Evolutionary conservation across 176 grass and related monocot species (phyloP).

Genomic region (Oryza longistaminata): DNA sequence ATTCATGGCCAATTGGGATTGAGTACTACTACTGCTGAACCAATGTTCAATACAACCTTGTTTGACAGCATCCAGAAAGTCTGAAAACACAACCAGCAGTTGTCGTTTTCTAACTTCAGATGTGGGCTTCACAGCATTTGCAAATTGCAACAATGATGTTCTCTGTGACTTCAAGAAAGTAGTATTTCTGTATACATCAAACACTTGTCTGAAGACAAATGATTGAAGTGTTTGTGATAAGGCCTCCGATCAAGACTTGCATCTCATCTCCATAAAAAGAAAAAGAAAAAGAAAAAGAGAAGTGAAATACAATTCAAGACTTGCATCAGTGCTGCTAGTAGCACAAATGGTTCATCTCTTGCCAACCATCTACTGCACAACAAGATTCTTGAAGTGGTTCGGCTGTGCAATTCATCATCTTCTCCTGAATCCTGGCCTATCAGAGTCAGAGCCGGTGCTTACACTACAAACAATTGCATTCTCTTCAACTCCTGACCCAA

Average conservation of each 20-base stretch:
- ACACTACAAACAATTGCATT: background rate
- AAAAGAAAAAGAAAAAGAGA: too few relatives aligned
- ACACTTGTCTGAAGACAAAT: slow-evolving; percentile 3
- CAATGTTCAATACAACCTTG: slow-evolving; percentile 14
- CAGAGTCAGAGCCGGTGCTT: background rate
- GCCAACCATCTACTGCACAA: background rate
- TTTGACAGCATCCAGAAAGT: slow-evolving; percentile 1
- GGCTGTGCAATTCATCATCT: background rate
- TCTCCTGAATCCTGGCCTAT: background rate
- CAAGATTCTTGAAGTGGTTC: background rate
- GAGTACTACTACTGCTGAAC: background rate
- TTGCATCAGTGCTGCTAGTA: too few relatives aligned
- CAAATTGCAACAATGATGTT: background rate
- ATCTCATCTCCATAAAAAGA: too few relatives aligned
- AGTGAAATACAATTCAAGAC: too few relatives aligned
- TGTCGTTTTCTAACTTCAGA: slow-evolving; percentile 31
- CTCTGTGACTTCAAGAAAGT: slow-evolving; percentile 32
- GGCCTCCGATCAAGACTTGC: background rate
- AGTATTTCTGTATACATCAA: background rate
- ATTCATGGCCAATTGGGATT: background rate
- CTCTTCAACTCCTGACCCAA: background rate
- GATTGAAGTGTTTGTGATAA: slow-evolving; percentile 15
- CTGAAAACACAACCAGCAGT: background rate
- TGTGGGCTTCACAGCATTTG: background rate
- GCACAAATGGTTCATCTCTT: background rate